A percentile compares a stretch with the other conserved stretches of the same genome.
phyloP scores from a whole-genome alignment of 1,139 yeast species.

The Blastobotrys indianensis region DNA sequence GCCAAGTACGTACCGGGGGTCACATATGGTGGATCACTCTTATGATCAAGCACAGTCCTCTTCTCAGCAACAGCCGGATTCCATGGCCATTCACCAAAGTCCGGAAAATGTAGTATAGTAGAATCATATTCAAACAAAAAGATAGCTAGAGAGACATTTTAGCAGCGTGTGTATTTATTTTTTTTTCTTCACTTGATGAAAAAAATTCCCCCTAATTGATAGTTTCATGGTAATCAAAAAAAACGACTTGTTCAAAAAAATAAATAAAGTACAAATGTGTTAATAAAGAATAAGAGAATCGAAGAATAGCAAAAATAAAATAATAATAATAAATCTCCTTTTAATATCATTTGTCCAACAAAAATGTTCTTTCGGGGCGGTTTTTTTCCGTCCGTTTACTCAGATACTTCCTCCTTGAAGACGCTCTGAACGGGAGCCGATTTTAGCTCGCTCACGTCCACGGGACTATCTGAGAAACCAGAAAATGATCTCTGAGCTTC shows the following conservation, averaged over 20 bases:
- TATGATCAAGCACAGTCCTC: no score
- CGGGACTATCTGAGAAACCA: slow-evolving; percentile 14
- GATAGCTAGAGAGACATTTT: neutral
- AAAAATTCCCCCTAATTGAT: no score
- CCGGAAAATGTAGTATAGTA: no score
- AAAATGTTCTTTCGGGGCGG: neutral
- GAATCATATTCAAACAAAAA: no score
- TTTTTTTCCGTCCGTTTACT: slow-evolving; percentile 1
- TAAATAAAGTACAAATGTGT: neutral
- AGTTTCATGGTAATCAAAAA: slow-evolving; percentile 3
- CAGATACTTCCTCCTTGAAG: slow-evolving; percentile 19
- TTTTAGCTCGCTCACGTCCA: neutral
- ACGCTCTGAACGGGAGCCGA: slow-evolving; percentile 9
- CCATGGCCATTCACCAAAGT: no score
- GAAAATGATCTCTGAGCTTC: slow-evolving; percentile 12
- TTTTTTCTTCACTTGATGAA: no score
- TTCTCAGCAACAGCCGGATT: no score
- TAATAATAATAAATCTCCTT: slow-evolving; percentile 1
- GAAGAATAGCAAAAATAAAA: neutral
- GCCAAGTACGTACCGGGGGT: no score
- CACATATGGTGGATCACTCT: no score
- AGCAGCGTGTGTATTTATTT: neutral
- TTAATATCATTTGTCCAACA: neutral
- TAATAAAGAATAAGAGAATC: neutral
- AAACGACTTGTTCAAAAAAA: slow-evolving; percentile 8